A percentile compares a stretch with the other conserved stretches of the same genome.
These are phyloP conservation scores for Nidula microcarpa DNA, from an alignment of 768 basidiomycete genomes.

Conservation along the genomic window DNA sequence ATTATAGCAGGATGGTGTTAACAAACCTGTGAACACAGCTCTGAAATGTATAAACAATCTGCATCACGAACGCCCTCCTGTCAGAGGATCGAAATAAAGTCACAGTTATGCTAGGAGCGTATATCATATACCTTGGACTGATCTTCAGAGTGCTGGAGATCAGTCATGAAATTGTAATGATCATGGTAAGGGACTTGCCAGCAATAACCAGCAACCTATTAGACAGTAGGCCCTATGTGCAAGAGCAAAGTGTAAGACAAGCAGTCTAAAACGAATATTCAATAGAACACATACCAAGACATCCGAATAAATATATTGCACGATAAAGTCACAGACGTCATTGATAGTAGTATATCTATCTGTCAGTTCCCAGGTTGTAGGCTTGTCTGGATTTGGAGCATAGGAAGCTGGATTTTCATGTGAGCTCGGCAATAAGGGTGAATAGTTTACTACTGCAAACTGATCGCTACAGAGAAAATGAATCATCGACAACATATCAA, in stretches of 20 bases:
- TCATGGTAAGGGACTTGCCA: too few species aligned
- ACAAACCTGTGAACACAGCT: slow-evolving; percentile 50
- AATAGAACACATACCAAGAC: slow-evolving; percentile 49
- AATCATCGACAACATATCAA: background rate
- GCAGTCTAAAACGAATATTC: background rate
- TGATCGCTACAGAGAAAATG: slow-evolving; percentile 43
- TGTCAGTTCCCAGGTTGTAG: slow-evolving; percentile 30
- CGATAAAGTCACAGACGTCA: slow-evolving; percentile 77
- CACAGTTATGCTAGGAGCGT: background rate
- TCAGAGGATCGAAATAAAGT: background rate
- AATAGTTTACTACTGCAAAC: slow-evolving; percentile 59
- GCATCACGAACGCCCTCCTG: slow-evolving; percentile 61
- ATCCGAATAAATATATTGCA: slow-evolving; percentile 83
- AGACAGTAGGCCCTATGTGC: slow-evolving; percentile 60
- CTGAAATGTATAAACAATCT: slow-evolving; percentile 55
- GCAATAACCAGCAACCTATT: slow-evolving; percentile 68
- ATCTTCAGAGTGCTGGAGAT: too few species aligned
- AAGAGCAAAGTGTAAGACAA: slow-evolving; percentile 1
- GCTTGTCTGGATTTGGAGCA: slow-evolving; percentile 13
- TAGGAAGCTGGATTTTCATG: slow-evolving; percentile 54
- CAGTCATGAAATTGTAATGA: too few species aligned
- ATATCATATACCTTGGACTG: slow-evolving; percentile 55
- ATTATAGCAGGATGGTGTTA: background rate
- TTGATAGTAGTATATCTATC: slow-evolving; percentile 55
- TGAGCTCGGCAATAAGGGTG: slow-evolving; percentile 49